These are phyloP conservation scores for Spiraea crenata DNA, from an alignment of 331 rosid species.

Conservation along the genomic window DNA sequence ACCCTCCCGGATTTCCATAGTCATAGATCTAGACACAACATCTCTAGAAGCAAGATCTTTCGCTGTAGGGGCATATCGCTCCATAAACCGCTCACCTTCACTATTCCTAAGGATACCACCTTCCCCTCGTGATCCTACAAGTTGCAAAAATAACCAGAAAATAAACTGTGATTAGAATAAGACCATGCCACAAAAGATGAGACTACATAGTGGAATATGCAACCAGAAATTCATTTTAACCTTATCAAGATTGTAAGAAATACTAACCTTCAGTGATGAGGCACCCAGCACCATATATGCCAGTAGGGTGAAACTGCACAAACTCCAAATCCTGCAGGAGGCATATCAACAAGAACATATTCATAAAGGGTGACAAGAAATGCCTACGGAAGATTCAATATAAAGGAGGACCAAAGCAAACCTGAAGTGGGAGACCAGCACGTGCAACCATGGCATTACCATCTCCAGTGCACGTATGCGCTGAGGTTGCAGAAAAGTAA, in stretches of 20 bases:
- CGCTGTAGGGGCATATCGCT: conserved; percentile 96
- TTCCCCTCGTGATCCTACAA: conserved; percentile 94
- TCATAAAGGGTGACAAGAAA: not conserved
- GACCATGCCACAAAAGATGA: not conserved
- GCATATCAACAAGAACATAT: conserved; percentile 17
- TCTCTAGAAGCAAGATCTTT: conserved; percentile 99
- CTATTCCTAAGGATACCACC: conserved; percentile 97
- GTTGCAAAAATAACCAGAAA: conserved; percentile 30
- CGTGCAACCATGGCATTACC: conserved; percentile 98
- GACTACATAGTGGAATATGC: not conserved
- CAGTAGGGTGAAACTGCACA: conserved; percentile 97
- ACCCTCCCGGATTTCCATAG: conserved; percentile 98
- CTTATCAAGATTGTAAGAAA: conserved; percentile 5
- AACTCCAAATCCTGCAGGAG: conserved; percentile 84
- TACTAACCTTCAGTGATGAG: conserved; percentile 90
- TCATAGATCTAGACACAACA: conserved; percentile 96
- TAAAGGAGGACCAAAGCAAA: conserved; percentile 25
- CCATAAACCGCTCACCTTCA: conserved; percentile 99
- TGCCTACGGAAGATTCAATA: conserved; percentile 23
- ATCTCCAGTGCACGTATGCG: conserved; percentile 98
- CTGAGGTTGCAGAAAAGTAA: conserved; percentile 93
- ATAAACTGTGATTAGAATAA: not conserved
- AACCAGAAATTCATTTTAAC: conserved; percentile 14
- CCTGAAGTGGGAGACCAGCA: conserved; percentile 92
- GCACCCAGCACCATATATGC: conserved; percentile 98